phyloP scores from a whole-genome alignment of 1,284 basidiomycete species.

The Ceratobasidium sp. region DNA sequence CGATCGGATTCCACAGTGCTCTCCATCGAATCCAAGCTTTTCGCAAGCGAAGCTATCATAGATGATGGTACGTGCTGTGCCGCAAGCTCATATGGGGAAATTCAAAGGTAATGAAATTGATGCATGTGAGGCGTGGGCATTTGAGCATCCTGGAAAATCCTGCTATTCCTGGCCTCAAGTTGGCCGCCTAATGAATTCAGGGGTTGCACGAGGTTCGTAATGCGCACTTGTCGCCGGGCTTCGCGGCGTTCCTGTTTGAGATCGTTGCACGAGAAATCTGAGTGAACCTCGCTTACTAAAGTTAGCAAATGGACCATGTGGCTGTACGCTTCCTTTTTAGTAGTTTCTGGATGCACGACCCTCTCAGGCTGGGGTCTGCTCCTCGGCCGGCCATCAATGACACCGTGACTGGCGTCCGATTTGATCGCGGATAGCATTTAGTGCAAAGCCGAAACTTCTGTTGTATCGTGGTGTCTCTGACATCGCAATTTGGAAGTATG shows the following conservation, averaged over 20 bases:
- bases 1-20: slow-evolving; percentile 34
- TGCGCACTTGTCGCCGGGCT: slow-evolving; percentile 14
- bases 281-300: slow-evolving; percentile 12
- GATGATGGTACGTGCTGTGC: not conserved
- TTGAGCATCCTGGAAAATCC: not conserved
- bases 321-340: slow-evolving; percentile 17
- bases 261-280: slow-evolving; percentile 13
- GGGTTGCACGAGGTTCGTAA: slow-evolving; percentile 6
- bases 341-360: slow-evolving; percentile 19
- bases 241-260: slow-evolving; percentile 37
- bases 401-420: slow-evolving; percentile 5
- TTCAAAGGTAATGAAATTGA: slow-evolving; percentile 8
- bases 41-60: slow-evolving; percentile 32
- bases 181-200: slow-evolving; percentile 32
- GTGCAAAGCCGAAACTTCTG: not conserved
- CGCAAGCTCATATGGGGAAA: not conserved
- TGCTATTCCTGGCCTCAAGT: not conserved
- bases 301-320: slow-evolving; percentile 5
- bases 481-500: not conserved
- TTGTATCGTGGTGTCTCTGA: not conserved
- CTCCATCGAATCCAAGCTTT: slow-evolving; percentile 21
- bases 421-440: slow-evolving; percentile 21
- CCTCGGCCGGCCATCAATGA: slow-evolving; percentile 33
- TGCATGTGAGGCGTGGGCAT: not conserved
- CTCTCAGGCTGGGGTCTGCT: slow-evolving; percentile 21